Evolutionary conservation across 1,284 basidiomycete genomes (phyloP).

Genomic region (Somion occarium): DNA sequence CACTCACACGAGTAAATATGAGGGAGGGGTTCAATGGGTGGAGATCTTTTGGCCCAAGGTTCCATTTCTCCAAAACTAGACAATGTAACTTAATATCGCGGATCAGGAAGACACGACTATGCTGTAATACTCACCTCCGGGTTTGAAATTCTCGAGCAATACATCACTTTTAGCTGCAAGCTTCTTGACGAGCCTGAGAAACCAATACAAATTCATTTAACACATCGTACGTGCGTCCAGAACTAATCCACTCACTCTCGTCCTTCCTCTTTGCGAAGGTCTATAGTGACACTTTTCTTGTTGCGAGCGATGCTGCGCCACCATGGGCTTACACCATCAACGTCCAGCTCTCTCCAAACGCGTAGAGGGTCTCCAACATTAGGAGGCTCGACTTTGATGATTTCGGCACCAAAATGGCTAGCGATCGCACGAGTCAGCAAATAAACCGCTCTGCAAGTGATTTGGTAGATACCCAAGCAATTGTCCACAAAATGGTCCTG

Average conservation of each 20-base stretch:
- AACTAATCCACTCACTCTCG: slow-evolving; percentile 40
- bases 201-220: slow-evolving; percentile 1
- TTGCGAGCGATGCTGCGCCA: slow-evolving; percentile 65
- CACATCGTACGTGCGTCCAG: neutral
- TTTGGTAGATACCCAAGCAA: slow-evolving; percentile 48
- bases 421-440: neutral
- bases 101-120: neutral
- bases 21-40: slow-evolving; percentile 56
- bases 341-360: slow-evolving; percentile 65
- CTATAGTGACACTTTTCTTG: slow-evolving; percentile 68
- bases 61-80: slow-evolving; percentile 65
- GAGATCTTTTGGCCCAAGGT: slow-evolving; percentile 50
- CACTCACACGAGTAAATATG: slow-evolving; percentile 69
- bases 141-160: slow-evolving; percentile 67
- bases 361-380: slow-evolving; percentile 60
- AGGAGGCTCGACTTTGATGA: slow-evolving; percentile 68
- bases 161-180: slow-evolving; percentile 62
- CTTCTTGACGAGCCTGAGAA: slow-evolving; percentile 49
- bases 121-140: slow-evolving; percentile 48
- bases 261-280: slow-evolving; percentile 57
- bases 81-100: neutral
- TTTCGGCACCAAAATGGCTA: slow-evolving; percentile 66
- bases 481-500: slow-evolving; percentile 69
- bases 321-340: slow-evolving; percentile 68
- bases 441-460: neutral